Conservation (phyloP, 768 basidiomycete genomes). For the Lanmaoa pseudosensibilis region DNA sequence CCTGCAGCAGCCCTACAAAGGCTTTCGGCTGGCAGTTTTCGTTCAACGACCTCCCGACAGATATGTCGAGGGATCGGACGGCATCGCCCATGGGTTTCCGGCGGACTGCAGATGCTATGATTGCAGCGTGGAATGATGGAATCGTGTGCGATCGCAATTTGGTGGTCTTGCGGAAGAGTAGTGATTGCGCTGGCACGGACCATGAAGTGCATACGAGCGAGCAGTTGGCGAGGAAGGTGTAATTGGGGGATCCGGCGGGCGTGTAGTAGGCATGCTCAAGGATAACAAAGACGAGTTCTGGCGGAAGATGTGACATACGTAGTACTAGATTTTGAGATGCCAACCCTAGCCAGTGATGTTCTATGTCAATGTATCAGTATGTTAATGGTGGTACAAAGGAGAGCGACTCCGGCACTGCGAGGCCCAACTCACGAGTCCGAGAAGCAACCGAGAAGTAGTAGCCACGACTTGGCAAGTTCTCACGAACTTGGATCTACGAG, state of each 20-base stretch:
- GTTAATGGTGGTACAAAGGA: neutral
- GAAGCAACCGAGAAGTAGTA: too few species aligned
- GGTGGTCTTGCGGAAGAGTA: constrained; percentile 28
- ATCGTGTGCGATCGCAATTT: constrained; percentile 1
- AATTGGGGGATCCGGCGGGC: constrained; percentile 15
- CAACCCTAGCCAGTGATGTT: neutral
- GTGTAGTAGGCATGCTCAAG: constrained; percentile 30
- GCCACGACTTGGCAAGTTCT: neutral
- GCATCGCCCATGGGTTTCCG: constrained; percentile 15
- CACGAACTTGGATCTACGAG: neutral
- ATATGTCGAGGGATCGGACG: constrained; percentile 26
- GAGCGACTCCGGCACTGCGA: neutral
- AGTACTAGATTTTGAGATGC: neutral
- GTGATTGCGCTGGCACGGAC: constrained; percentile 29
- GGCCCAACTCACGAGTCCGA: neutral
- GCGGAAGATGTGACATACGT: constrained; percentile 19
- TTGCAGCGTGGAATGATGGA: constrained; percentile 16
- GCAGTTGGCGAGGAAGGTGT: constrained; percentile 21
- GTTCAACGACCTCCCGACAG: constrained; percentile 10
- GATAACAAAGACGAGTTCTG: constrained; percentile 24
- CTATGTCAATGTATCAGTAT: neutral
- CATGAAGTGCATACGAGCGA: constrained; percentile 30
- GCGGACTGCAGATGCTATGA: constrained; percentile 16
- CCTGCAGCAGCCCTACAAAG: constrained; percentile 22
- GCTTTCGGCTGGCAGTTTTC: constrained; percentile 7